Conservation (phyloP, 768 basidiomycete genomes). For the Gloeopeniophorella convolvens region DNA sequence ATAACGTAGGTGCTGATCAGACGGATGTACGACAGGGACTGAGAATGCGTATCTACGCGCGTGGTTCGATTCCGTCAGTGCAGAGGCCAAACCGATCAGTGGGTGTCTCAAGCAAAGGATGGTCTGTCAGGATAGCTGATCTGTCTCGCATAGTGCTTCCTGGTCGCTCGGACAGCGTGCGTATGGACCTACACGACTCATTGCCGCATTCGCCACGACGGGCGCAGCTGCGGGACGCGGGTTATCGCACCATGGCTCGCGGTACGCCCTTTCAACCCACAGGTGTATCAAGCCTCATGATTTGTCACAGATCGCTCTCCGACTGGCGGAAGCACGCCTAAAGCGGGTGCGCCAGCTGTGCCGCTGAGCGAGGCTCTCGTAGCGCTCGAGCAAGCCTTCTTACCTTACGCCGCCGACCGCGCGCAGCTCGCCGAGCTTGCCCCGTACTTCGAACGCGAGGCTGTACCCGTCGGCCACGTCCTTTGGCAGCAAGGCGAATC, state of each 20-base stretch:
- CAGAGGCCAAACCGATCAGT: slow-evolving; percentile 42
- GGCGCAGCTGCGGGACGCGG: slow-evolving; percentile 18
- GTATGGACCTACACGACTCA: slow-evolving; percentile 12
- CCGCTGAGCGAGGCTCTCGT: slow-evolving; percentile 45
- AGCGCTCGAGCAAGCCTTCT: slow-evolving; percentile 75
- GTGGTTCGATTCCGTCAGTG: slow-evolving; percentile 65
- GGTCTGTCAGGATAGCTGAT: not conserved
- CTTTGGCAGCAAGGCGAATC: slow-evolving; percentile 76
- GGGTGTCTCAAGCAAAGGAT: slow-evolving; percentile 26
- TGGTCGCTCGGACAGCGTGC: slow-evolving; percentile 10
- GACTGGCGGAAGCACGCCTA: slow-evolving; percentile 12
- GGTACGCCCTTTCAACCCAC: slow-evolving; percentile 2
- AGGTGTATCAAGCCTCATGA: not conserved
- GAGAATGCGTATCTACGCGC: slow-evolving; percentile 88
- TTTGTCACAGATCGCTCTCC: not conserved
- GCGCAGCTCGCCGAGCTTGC: slow-evolving; percentile 56
- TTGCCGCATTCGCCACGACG: slow-evolving; percentile 17
- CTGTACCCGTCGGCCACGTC: slow-evolving; percentile 48
- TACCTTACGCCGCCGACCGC: slow-evolving; percentile 56
- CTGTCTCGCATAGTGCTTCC: slow-evolving; percentile 10
- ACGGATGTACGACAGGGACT: slow-evolving; percentile 56
- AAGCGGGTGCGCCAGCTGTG: not conserved
- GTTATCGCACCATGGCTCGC: slow-evolving; percentile 15
- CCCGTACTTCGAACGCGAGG: slow-evolving; percentile 63
- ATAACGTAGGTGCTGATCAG: not conserved